Base-by-base conservation (phyloP, 768 basidiomycete genomes). In the Leccinum subgranulosum region DNA sequence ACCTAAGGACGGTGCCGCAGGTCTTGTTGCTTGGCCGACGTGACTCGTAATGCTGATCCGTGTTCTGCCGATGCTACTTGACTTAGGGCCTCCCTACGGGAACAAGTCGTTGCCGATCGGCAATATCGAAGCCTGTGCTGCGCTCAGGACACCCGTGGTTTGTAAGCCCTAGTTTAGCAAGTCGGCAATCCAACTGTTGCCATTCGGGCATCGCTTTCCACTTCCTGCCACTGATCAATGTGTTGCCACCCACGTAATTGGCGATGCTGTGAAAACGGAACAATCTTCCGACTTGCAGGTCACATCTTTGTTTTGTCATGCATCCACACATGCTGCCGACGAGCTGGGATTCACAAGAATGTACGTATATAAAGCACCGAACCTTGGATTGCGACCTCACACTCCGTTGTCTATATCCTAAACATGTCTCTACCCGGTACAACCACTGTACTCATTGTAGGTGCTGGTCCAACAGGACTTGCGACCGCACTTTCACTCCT, bases 391-490 rank as follows among this genome's bases (percentile, higher is more conserved):
- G 36, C 4, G 3, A 41, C 36, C 19, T 31, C 46, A 17, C 27
- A 48, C 29, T 33, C 51, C n/a, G 23, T 12, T 23, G n/a, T 34
- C 11, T n/a, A 28, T 12, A 59, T 17, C 27, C 2, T 36, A 19
- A 31, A 4, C 36, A 62, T 63, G 61, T 63, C 73, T 28, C 63
- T 76, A 21, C 77, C 77, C 0, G 51, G 59, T 3, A 64, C 55
- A 47, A 77, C 79, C 5, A 76, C 76, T 25, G 67, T 82, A 28
- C 75, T 82, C 51, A 73, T 84, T 25, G 76, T 83, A 10, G 81
- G 80, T 28, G 79, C 79, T 25, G 81, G 82, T 17, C 82, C 82
- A 23, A 64, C 74, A 0, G 82, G 82, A 8, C 75, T 83, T 51
- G 70, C 78, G 0, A 67, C 74, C 47, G 82, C 81, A 23, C 63